Evolutionary conservation across 257 asterid genomes (phyloP).

Genomic region (Ajuga chamaepitys): DNA sequence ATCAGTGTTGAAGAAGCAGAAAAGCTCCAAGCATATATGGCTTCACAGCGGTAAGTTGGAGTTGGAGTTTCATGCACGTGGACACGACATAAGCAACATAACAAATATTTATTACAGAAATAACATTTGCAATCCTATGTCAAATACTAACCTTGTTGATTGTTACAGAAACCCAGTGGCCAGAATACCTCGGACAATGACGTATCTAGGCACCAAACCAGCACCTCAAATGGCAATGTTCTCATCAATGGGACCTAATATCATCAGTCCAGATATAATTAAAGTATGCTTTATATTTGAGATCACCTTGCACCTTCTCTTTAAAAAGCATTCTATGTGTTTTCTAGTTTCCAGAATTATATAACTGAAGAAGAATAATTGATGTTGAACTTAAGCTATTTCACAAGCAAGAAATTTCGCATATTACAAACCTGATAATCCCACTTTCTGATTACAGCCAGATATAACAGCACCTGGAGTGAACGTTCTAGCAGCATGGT

Average conservation of each 20-base stretch:
- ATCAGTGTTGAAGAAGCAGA: constrained; percentile 32
- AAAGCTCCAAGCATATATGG: constrained; percentile 36
- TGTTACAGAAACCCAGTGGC: constrained; percentile 47
- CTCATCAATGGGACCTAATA: constrained; percentile 60
- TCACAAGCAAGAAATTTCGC: neutral
- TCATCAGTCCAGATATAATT: constrained; percentile 47
- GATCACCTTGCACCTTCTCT: neutral
- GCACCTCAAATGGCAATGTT: constrained; percentile 47
- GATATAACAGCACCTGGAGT: constrained; percentile 58
- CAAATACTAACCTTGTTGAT: neutral
- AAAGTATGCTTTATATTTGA: constrained; percentile 22
- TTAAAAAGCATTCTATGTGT: neutral
- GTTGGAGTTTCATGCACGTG: neutral
- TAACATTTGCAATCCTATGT: neutral
- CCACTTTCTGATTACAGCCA: constrained; percentile 35
- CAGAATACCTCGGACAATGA: constrained; percentile 27
- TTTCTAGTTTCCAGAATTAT: neutral
- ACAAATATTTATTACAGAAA: neutral
- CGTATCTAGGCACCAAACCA: constrained; percentile 28
- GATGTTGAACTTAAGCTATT: neutral
- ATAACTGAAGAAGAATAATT: neutral
- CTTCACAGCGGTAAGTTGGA: constrained; percentile 29
- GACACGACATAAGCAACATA: neutral
- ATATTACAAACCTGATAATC: neutral
- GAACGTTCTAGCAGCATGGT: constrained; percentile 61